Base-by-base conservation (phyloP, 2,329 filamentous ascomycete species). In the Xylariaceae sp. region DNA sequence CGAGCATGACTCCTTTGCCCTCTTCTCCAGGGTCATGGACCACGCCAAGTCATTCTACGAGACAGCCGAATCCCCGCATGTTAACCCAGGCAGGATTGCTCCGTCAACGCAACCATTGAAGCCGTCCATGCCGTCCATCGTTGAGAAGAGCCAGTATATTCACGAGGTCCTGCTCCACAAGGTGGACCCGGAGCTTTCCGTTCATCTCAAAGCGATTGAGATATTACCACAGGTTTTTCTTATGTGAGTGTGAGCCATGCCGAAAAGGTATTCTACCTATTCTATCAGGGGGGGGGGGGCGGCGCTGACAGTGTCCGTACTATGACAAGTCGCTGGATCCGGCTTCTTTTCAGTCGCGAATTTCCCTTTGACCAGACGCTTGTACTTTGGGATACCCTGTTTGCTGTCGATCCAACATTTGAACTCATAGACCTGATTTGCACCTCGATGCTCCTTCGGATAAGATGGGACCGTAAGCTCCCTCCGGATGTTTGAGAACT, bases 161-260 rank as follows among this genome's bases (percentile, higher is more conserved):
- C 90, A 97, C 57, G 82, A 94, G 53, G 76, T 84, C 18, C 81
- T 86, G 36, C 68, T 98, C 31, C 78, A 78, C 41, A 82, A 80
- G 48, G 72, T 88, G 19, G 92, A 97, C 57, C 82, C 85, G n/a
- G 83, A 88, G 55, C 73, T 97, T 18, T 83, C 87, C 11, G 70
- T 72, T 16, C 89, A 97, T 60, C 72, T 98, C 13, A 81, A 81
- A 42, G 76, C 78, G 43, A 81, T 96, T 32, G 90, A 96, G 44
- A 81, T 98, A 45, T 67, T 96, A n/a, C 92, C 92, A 1, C 92
- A 98, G 54, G 90, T 98, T 35, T 98, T 97, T 57, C 68, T 97
- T 16, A 94, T 97, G 85, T 92, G 65, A 61, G 72, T 59, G 4
- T 18, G 15, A 31, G 11, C 9, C n/a, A 3, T 24, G 6, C 11